Conservation (phyloP, 345 rosid species). For the Eucalyptus erythrocorys region DNA sequence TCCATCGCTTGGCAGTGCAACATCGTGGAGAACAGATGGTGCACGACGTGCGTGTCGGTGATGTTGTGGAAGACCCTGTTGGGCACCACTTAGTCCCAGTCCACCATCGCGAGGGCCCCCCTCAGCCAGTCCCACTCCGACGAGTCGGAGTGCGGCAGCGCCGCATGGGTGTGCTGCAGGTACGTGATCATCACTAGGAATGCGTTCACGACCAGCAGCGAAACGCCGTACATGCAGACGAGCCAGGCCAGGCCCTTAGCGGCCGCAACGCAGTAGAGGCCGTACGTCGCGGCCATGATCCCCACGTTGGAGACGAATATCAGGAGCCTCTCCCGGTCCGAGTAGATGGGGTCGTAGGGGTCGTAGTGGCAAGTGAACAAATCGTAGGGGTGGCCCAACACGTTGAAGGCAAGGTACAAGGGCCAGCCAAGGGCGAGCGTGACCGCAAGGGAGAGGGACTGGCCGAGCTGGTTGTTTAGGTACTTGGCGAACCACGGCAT, state of each 20-base stretch:
- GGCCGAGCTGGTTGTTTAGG: constrained; percentile 37
- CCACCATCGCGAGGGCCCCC: constrained; percentile 50
- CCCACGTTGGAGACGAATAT: constrained; percentile 39
- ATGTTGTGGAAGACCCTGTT: constrained; percentile 52
- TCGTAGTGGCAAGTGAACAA: constrained; percentile 36
- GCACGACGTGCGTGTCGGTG: constrained; percentile 51
- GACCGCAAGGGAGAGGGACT: constrained; percentile 10
- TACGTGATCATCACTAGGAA: constrained; percentile 44
- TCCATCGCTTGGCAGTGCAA: constrained; percentile 58
- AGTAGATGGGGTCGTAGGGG: constrained; percentile 40
- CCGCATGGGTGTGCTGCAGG: constrained; percentile 58
- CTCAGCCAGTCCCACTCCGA: constrained; percentile 61
- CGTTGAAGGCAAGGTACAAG: constrained; percentile 31
- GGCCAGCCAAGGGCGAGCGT: constrained; percentile 42
- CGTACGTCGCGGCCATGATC: constrained; percentile 17
- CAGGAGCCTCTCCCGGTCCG: constrained; percentile 31
- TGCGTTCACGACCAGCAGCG: constrained; percentile 33
- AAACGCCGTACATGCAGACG: constrained; percentile 30
- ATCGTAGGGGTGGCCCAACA: constrained; percentile 26
- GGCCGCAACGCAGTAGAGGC: constrained; percentile 12
- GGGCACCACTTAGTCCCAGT: constrained; percentile 43
- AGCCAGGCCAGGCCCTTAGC: constrained; percentile 42
- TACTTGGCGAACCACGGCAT: constrained; percentile 13
- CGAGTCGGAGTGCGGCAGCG: constrained; percentile 48
- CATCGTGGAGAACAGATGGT: constrained; percentile 56